These are phyloP conservation scores for Aureobasidium melanogenum DNA, from an alignment of 2,329 filamentous ascomycete genomes.

Conservation along the genomic window DNA sequence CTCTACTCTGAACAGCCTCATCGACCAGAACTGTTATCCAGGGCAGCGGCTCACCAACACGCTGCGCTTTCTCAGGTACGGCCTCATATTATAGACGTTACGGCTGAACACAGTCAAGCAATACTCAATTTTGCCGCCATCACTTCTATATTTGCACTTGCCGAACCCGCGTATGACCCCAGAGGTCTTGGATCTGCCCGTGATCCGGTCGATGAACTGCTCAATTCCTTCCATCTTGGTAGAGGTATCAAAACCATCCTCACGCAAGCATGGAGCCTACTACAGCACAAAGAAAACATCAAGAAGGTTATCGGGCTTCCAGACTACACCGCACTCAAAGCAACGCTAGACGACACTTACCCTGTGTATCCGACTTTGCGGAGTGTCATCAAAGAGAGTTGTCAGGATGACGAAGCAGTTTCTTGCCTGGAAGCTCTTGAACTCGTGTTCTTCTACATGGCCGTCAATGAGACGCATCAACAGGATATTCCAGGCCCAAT, in stretches of 20 bases:
- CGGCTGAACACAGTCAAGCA: conserved; percentile 12
- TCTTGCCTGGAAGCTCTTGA: not conserved
- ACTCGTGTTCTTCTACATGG: not conserved
- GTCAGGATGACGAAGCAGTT: not conserved
- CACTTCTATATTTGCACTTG: conserved; percentile 13
- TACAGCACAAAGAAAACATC: not conserved
- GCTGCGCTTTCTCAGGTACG: conserved; percentile 12
- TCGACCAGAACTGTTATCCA: conserved; percentile 1
- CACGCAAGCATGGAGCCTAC: not conserved
- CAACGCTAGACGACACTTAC: not conserved
- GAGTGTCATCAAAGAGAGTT: not conserved
- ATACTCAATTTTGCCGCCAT: conserved; percentile 13
- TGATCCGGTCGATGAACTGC: conserved; percentile 4
- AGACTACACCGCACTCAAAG: not conserved
- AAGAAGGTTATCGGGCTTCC: not conserved
- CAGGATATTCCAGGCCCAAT: not conserved
- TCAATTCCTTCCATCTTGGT: conserved; percentile 2
- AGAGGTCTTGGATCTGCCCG: not conserved
- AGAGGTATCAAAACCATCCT: conserved; percentile 9
- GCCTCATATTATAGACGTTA: conserved; percentile 5
- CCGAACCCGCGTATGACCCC: not conserved
- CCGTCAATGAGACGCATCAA: not conserved
- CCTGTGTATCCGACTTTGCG: not conserved
- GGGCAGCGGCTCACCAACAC: conserved; percentile 12
- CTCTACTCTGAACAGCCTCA: conserved; percentile 9